Percentiles rank a stretch among this genome's conserved stretches.
These are phyloP conservation scores for Salix koriyanagi DNA, from an alignment of 345 rosid genomes.

Conservation along the genomic window DNA sequence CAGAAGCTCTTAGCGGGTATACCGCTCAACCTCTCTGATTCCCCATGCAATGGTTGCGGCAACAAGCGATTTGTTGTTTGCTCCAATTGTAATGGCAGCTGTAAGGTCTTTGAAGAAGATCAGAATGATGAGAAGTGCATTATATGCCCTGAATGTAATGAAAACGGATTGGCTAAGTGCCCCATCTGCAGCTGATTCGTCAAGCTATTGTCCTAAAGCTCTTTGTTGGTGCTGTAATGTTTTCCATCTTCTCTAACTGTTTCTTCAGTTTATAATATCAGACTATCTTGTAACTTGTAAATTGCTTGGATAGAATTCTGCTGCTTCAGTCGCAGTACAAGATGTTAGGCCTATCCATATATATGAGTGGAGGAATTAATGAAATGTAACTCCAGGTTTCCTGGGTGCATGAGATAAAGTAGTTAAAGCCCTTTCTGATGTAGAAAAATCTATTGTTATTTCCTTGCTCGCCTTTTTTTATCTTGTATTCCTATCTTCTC, in stretches of 20 bases:
- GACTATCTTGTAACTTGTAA: not conserved
- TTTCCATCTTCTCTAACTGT: not conserved
- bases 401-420: not conserved
- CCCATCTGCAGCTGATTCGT: conserved; percentile 44
- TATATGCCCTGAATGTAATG: conserved; percentile 69
- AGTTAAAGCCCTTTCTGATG: not conserved
- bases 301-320: not conserved
- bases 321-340: not conserved
- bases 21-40: conserved; percentile 22
- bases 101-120: conserved; percentile 39
- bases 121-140: conserved; percentile 25
- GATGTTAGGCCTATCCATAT: not conserved
- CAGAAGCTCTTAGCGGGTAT: conserved; percentile 63
- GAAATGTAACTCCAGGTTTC: not conserved
- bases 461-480: not conserved
- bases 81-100: conserved; percentile 66
- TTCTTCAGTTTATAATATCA: not conserved
- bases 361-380: not conserved
- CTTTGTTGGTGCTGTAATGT: not conserved
- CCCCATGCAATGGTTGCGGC: conserved; percentile 45
- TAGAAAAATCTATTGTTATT: not conserved
- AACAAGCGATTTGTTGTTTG: conserved; percentile 64
- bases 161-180: conserved; percentile 79
- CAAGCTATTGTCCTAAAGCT: not conserved
- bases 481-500: not conserved